phyloP scores from a whole-genome alignment of 495 filamentous ascomycete genomes.

The Paragyromitra xinjiangensis region DNA sequence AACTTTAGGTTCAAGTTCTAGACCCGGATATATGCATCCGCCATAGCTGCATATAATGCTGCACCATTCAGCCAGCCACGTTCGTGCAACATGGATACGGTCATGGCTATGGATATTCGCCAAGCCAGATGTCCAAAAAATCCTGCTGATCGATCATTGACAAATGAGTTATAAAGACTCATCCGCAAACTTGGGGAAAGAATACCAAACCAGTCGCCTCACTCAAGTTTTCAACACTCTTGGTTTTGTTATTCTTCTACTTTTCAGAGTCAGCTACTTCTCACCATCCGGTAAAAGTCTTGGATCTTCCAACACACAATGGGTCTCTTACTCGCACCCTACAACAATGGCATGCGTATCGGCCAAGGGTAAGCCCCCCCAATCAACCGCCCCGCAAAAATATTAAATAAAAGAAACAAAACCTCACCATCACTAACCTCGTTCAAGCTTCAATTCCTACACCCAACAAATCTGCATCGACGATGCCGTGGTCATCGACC shows the following conservation, averaged over 20 bases:
- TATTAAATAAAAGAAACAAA: no score
- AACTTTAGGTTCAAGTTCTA: no score
- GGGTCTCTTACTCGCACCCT: not conserved
- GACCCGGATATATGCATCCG: no score
- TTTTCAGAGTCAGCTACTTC: not conserved
- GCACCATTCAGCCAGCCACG: not conserved
- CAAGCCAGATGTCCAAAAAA: not conserved
- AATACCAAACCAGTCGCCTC: not conserved
- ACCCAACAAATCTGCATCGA: not conserved
- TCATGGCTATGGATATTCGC: no score
- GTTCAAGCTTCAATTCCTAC: not conserved
- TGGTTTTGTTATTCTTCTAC: not conserved
- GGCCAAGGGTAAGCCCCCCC: not conserved
- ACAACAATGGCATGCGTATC: not conserved
- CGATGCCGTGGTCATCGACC: not conserved
- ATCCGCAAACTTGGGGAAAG: not conserved
- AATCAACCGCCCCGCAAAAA: not conserved
- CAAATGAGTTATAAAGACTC: not conserved
- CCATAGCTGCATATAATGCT: not conserved
- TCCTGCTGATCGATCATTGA: not conserved
- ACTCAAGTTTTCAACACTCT: not conserved
- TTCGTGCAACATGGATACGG: not conserved
- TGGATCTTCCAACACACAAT: not conserved
- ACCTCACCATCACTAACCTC: not conserved
- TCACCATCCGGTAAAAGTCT: not conserved